Evolutionary conservation across 2,329 filamentous ascomycete genomes (phyloP), one percentile per base, ranked within the genome.

Genomic region (Colletotrichum tofieldiae): DNA sequence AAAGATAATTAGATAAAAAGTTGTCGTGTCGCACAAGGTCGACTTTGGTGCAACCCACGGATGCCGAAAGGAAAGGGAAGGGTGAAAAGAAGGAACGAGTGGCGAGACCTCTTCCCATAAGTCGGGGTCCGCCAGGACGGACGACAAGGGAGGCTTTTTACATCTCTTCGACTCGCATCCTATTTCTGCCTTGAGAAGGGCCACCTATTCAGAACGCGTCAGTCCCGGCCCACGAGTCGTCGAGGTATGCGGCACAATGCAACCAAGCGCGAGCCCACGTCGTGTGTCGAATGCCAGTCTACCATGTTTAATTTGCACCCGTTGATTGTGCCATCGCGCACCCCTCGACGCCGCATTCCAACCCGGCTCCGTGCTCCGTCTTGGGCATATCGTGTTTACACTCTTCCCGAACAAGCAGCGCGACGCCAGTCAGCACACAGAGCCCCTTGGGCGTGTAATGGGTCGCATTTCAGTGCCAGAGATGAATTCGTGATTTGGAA

Each of bases 41-140:
- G 65, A 9, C 18, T 32, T 52, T 39, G 66, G 55, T 52, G 41
- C 37, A 58, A 20, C 43, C 39, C 39, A 63, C 45, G 64, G 52
- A 49, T 62, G 35, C 41, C 26, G 41, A 58, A 68, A 65, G 62
- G 47, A 47, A 41, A 60, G 20, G 23, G 23, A 41, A 60, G 41
- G 51, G 54, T 12, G 20, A 16, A 47, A 67, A 35, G 32, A 54
- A 63, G 35, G 41, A 72, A 65, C 20, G 32, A 51, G 66, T 65
- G 70, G 70, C 70, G 37, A 72, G 70, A 72, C 66, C 14, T 47
- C 54, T 55, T 60, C 65, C 70, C 59, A 70, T 68, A 55, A 43
- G 70, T 72, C 65, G 39, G 55, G 23, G 52, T 58, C 59, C 66
- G 20, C 3, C n/a, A 58, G 43, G 69, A 68, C 64, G 39, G 47